Evolutionary conservation across 108 stramenopile species (phyloP).

Genomic region (Fistulifera solaris): DNA sequence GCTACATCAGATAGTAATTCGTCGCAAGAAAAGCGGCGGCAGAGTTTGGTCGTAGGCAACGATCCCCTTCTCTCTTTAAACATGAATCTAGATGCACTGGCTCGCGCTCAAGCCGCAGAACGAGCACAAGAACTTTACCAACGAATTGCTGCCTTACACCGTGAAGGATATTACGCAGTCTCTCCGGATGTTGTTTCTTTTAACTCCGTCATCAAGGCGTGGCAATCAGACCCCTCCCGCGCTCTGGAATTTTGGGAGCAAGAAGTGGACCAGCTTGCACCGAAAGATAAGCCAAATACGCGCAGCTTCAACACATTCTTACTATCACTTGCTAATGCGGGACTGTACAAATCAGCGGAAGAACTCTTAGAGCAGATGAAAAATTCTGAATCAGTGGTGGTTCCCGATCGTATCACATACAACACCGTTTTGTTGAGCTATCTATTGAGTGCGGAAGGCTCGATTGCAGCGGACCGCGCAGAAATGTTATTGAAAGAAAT

Average conservation of each 20-base stretch:
- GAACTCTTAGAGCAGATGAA: constrained; percentile 29
- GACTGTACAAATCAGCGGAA: constrained; percentile 13
- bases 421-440: constrained; percentile 53
- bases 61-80: constrained; percentile 59
- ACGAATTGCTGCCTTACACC: constrained; percentile 49
- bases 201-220: constrained; percentile 68
- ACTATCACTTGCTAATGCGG: constrained; percentile 34
- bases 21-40: too few relatives aligned
- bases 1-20: too few relatives aligned
- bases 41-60: too few relatives aligned
- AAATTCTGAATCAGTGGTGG: constrained; percentile 6
- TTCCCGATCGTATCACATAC: constrained; percentile 53
- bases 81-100: constrained; percentile 60
- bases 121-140: constrained; percentile 60
- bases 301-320: constrained; percentile 48
- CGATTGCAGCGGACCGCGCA: constrained; percentile 18
- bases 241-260: constrained; percentile 11
- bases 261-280: constrained; percentile 1
- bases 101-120: constrained; percentile 39
- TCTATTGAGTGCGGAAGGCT: constrained; percentile 4
- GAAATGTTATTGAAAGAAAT: constrained; percentile 23
- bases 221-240: constrained; percentile 19
- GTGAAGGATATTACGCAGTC: constrained; percentile 63
- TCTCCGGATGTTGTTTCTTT: constrained; percentile 45
- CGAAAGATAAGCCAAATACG: too few relatives aligned